These are phyloP conservation scores for Funneliformis geosporum DNA, from an alignment of 192 early-diverging fungal species.

Conservation along the genomic window DNA sequence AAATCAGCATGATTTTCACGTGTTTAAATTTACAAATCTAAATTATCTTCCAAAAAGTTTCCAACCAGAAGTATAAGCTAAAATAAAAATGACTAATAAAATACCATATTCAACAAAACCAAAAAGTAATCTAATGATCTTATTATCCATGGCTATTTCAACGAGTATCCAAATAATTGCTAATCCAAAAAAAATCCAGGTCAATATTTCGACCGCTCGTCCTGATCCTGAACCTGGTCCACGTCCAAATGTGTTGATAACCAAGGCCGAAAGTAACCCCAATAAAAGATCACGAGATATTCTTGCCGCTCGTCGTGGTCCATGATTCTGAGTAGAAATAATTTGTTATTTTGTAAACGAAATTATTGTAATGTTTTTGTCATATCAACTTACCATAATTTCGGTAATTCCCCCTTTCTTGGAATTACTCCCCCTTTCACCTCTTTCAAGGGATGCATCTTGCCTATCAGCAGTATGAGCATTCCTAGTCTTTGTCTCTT, in stretches of 20 bases:
- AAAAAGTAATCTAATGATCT: slow-evolving; percentile 2
- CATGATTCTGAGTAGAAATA: too few relatives aligned
- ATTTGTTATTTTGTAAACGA: too few relatives aligned
- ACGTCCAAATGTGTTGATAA: slow-evolving; percentile 42
- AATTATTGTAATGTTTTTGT: too few relatives aligned
- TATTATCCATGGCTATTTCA: neutral
- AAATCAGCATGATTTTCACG: too few relatives aligned
- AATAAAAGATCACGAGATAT: slow-evolving; percentile 41
- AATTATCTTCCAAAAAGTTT: neutral
- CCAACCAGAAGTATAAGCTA: slow-evolving; percentile 24
- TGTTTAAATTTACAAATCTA: too few relatives aligned
- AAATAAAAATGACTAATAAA: slow-evolving; percentile 21
- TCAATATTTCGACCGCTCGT: slow-evolving; percentile 38
- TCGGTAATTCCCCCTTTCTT: too few relatives aligned
- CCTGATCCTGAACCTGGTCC: slow-evolving; percentile 36
- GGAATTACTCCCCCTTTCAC: too few relatives aligned
- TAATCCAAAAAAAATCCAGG: slow-evolving; percentile 40
- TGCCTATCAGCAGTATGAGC: too few relatives aligned
- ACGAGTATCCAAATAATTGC: neutral
- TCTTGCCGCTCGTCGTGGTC: slow-evolving; percentile 13
- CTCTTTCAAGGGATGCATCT: too few relatives aligned
- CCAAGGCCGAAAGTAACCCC: slow-evolving; percentile 37
- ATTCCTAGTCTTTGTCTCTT: too few relatives aligned
- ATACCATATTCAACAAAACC: neutral
- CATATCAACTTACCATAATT: too few relatives aligned